Conservation (phyloP, 192 early-diverging fungal genomes). For the Coemansia sp. region DNA sequence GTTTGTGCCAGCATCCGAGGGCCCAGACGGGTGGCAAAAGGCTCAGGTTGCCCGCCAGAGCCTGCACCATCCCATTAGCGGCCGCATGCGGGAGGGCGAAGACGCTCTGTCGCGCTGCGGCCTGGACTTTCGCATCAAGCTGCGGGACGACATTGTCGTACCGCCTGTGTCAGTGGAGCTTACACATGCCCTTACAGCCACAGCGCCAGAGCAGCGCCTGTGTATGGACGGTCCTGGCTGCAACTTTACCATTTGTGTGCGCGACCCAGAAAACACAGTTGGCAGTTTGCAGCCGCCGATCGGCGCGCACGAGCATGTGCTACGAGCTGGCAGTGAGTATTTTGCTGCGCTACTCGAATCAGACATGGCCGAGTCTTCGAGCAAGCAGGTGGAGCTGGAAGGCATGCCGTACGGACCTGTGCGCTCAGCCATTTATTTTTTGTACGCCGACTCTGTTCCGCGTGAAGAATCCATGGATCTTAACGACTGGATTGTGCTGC, state of each 20-base stretch:
- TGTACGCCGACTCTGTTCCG: conserved; percentile 31
- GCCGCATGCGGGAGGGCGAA: conserved; percentile 29
- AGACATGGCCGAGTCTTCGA: conserved; percentile 34
- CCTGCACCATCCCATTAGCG: conserved; percentile 19
- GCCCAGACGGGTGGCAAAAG: conserved; percentile 44
- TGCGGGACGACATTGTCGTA: conserved; percentile 31
- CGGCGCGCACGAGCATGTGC: conserved; percentile 33
- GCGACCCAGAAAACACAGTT: conserved; percentile 40
- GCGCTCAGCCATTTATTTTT: conserved; percentile 38
- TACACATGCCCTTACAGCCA: neutral
- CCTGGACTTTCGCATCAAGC: conserved; percentile 46
- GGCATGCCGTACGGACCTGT: conserved; percentile 46
- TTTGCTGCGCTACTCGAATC: conserved; percentile 45
- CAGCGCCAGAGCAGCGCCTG: neutral
- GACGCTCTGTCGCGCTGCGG: conserved; percentile 37
- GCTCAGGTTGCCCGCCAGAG: conserved; percentile 53
- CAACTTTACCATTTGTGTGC: conserved; percentile 39
- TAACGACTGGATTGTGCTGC: conserved; percentile 34
- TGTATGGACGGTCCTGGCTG: conserved; percentile 24
- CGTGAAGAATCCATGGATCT: conserved; percentile 10
- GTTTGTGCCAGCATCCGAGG: conserved; percentile 17
- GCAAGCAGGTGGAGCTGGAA: conserved; percentile 34
- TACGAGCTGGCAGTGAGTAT: conserved; percentile 48
- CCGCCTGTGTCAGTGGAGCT: conserved; percentile 12
- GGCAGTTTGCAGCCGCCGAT: conserved; percentile 49